Evolutionary conservation across 129 eudicot genomes (phyloP).

Genomic region (Saussurea involucrata): DNA sequence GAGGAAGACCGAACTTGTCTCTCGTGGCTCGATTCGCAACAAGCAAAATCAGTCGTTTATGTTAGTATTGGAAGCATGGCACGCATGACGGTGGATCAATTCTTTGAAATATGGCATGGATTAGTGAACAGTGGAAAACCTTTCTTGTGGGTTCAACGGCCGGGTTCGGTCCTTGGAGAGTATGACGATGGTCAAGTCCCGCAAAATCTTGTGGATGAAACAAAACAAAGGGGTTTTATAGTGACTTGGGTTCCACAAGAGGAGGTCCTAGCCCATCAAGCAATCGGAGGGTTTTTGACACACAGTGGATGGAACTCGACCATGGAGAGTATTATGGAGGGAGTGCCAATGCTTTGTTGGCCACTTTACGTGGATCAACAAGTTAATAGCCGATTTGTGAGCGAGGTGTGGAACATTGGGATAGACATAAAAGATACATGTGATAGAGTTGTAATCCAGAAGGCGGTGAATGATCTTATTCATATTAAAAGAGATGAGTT

Average conservation of each 20-base stretch:
- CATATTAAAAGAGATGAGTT: constrained; percentile 25
- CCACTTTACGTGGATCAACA: constrained; percentile 47
- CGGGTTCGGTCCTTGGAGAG: constrained; percentile 21
- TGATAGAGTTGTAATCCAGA: constrained; percentile 30
- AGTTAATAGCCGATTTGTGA: constrained; percentile 47
- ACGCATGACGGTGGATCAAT: constrained; percentile 22
- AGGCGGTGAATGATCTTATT: constrained; percentile 29
- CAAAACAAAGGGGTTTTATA: constrained; percentile 39
- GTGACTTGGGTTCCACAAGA: constrained; percentile 52
- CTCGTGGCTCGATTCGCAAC: constrained; percentile 46
- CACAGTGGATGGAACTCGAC: constrained; percentile 71
- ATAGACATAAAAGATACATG: constrained; percentile 49
- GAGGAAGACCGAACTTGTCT: constrained; percentile 42
- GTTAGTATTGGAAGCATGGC: constrained; percentile 49
- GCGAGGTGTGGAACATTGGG: constrained; percentile 50
- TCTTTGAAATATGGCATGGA: constrained; percentile 50
- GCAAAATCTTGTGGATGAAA: constrained; percentile 20
- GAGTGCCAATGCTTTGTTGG: constrained; percentile 64
- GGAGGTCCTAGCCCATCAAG: constrained; percentile 49
- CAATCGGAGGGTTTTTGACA: constrained; percentile 48
- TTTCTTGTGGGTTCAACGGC: constrained; percentile 48
- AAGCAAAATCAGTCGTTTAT: constrained; percentile 36
- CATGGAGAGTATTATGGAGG: constrained; percentile 45
- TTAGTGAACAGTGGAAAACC: constrained; percentile 33
- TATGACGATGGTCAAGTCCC: constrained; percentile 15